Evolutionary conservation across 2,329 filamentous ascomycete species (phyloP), one percentile per base, ranked within the genome.

Genomic region (Dothistroma pini): DNA sequence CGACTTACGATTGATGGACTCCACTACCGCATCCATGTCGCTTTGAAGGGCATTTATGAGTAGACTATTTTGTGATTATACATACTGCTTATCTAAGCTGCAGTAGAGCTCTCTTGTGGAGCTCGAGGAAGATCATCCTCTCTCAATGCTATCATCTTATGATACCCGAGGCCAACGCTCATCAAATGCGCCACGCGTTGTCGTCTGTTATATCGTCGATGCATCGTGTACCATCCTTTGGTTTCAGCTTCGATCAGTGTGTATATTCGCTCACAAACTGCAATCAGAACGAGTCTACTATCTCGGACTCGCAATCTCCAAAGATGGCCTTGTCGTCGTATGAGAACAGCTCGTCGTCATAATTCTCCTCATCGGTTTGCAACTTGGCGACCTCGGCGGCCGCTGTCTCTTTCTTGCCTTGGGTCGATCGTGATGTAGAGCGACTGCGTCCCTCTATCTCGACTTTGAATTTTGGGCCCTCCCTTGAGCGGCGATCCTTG

Each of bases 391-490:
- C 10, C n/a, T 19, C 44, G n/a, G n/a, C 44, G 9, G n/a, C 22
- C 2, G 44, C 48, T 35, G 32, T n/a, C 16, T 53, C 44, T n/a
- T 29, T 51, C 44, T 59, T 54, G 9, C 19, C 38, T 44, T 56
- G 22, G 16, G 14, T 56, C 16, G 29, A 19, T 31, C 16, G 44
- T 4, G 56, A 53, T 12, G 48, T 19, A 32, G 58, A 57, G 14
- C 49, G 57, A 51, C 50, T 58, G 50, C 49, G 44, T 54, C 19
- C 44, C 31, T 64, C 56, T 38, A 54, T 57, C 55, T 64, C 62
- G 22, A 64, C 38, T 48, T 57, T 59, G 62, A 64, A 64, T n/a
- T 34, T 38, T n/a, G 44, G 44, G 10, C 29, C 59, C 41, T 56
- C 38, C 31, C 32, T 55, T 9, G 59, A n/a, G 11, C 62, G 62